Evolutionary conservation across 148 eudicot genomes (phyloP).

Genomic region (Silene conica): DNA sequence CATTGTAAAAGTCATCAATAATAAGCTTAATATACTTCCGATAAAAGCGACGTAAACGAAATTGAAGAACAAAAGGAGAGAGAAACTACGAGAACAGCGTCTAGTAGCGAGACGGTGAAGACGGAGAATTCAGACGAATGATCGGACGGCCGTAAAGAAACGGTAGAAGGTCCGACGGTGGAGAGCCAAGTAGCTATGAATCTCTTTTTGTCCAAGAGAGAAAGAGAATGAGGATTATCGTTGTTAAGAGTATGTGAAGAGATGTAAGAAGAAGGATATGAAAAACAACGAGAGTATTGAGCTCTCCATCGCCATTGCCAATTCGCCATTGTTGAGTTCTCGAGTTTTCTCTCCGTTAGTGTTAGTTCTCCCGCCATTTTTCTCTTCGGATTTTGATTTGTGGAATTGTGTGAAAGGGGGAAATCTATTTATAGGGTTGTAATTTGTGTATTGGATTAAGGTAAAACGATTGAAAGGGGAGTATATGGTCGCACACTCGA

Average conservation of each 20-base stretch:
- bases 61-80: neutral
- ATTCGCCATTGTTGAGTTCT: neutral
- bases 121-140: constrained; percentile 20
- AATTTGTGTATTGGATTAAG: no score
- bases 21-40: neutral
- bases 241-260: constrained; percentile 3
- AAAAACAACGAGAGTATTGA: constrained; percentile 49
- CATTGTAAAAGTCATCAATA: neutral
- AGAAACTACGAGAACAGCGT: constrained; percentile 35
- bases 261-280: constrained; percentile 25
- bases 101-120: constrained; percentile 37
- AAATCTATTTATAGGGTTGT: no score
- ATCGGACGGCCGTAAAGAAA: constrained; percentile 34
- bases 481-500: no score
- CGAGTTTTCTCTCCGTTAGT: constrained; percentile 2
- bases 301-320: constrained; percentile 37
- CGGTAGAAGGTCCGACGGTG: constrained; percentile 25
- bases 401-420: no score
- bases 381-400: neutral
- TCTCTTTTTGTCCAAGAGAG: constrained; percentile 8
- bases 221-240: constrained; percentile 19
- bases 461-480: no score
- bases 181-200: constrained; percentile 45
- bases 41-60: neutral
- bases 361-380: constrained; percentile 57